Evolutionary conservation across 2,329 filamentous ascomycete genomes (phyloP), one percentile per base, ranked within the genome.

Genomic region (Kalaharituber pfeilii): DNA sequence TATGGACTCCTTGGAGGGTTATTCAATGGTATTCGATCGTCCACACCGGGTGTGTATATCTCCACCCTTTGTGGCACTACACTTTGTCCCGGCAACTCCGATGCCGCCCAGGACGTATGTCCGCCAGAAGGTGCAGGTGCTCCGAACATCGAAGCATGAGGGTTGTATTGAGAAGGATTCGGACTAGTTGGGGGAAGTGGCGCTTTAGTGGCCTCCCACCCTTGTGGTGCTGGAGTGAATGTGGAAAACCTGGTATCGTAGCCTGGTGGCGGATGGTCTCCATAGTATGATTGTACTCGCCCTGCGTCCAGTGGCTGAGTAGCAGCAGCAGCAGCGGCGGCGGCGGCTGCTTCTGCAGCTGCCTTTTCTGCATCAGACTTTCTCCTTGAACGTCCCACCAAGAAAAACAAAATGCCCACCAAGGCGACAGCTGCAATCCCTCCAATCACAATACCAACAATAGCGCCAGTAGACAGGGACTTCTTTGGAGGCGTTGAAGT

Each of bases 361-460:
- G 42, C 42, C 42, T 47, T 47, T 22, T 47, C 42, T 11, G 42
- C 15, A 5, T 20, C 47, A 11, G 47, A 50, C 47, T 50, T 50
- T 28, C 25, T 50, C 13, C 27, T 27, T 9, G 25, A 30, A 13
- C 26, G 20, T 3, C 47, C 25, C 15, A 50, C 26, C n/a, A 50
- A 56, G 51, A 58, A 61, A 51, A 63, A 60, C 11, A 62, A 42
- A 45, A 75, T 60, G 52, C 74, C 75, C 51, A 78, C 60, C 5
- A 79, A 62, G 0, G 65, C 68, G 8, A 72, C 68, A 9, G 69
- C 72, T 1, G 71, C 73, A 0, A 72, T 67, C 1, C 64, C 66
- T 22, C 77, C 77, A 33, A 82, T 69, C 0, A 70, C 71, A 27
- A 82, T 79, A 4, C 78, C 79, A 1, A 75, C 77, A 26, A 81